Percentiles rank a stretch among this genome's conserved stretches.
phyloP scores from a whole-genome alignment of 176 grass and related monocot species.

The Eleusine indica region DNA sequence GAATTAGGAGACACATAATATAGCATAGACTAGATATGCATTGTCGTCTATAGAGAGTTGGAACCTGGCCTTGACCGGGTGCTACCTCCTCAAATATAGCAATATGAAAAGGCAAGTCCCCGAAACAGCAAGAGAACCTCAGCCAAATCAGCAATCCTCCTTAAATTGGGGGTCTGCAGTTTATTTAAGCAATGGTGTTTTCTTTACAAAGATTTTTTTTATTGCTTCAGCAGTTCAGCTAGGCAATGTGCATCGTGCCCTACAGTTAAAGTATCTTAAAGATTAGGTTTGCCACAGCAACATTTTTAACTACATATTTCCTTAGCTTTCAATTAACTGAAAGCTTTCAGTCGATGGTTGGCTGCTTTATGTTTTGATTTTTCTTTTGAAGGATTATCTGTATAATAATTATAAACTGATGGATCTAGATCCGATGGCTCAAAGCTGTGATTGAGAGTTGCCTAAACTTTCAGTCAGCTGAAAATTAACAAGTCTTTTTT shows the following conservation, averaged over 20 bases:
- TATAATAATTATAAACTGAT: too few species aligned
- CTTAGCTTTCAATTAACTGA: too few species aligned
- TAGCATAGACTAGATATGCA: neutral
- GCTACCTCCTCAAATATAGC: neutral
- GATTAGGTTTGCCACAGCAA: neutral
- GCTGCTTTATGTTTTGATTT: too few species aligned
- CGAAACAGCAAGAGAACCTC: neutral
- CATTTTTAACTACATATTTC: neutral
- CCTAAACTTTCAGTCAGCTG: too few species aligned
- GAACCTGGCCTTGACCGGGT: neutral
- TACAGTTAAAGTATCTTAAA: neutral
- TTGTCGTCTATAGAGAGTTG: neutral
- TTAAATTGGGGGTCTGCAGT: neutral
- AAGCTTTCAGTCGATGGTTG: too few species aligned
- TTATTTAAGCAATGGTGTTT: neutral
- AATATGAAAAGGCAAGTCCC: neutral
- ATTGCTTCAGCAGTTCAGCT: neutral
- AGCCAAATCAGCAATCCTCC: neutral
- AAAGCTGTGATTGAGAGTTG: too few species aligned
- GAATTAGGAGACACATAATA: neutral
- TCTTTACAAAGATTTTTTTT: neutral
- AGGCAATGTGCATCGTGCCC: neutral
- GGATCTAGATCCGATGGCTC: too few species aligned
- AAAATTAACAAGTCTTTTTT: neutral
- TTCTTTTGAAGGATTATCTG: too few species aligned